A percentile compares a stretch with the other conserved stretches of the same genome.
Conservation (phyloP, 2,329 filamentous ascomycete species). For the Colletotrichum nymphaeae region DNA sequence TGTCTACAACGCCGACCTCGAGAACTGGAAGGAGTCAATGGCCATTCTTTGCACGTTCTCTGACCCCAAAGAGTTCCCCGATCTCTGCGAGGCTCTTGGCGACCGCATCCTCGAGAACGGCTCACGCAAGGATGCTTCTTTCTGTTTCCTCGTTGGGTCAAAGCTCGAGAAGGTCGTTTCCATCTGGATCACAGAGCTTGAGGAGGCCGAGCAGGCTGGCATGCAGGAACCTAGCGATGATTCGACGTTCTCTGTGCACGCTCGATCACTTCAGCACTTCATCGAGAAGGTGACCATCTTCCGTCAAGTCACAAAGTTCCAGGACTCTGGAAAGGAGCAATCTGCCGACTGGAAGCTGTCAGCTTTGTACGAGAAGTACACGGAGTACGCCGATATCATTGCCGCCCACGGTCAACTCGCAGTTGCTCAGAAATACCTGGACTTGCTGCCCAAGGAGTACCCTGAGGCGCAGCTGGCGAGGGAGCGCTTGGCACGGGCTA, state of each 20-base stretch:
- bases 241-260: conserved; percentile 92
- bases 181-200: conserved; percentile 92
- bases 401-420: conserved; percentile 89
- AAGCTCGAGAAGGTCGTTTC: conserved; percentile 97
- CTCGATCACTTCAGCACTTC: conserved; percentile 87
- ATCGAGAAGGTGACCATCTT: conserved; percentile 99
- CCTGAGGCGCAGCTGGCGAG: conserved; percentile 88
- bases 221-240: conserved; percentile 77
- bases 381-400: conserved; percentile 95
- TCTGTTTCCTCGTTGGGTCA: conserved; percentile 95
- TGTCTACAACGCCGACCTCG: conserved; percentile 93
- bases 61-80: conserved; percentile 88
- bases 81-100: conserved; percentile 93
- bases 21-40: conserved; percentile 98
- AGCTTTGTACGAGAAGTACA: conserved; percentile 91
- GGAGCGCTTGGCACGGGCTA: conserved; percentile 86
- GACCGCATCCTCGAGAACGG: conserved; percentile 87
- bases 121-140: conserved; percentile 88
- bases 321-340: conserved; percentile 79
- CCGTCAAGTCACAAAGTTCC: conserved; percentile 91
- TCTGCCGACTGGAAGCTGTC: conserved; percentile 89
- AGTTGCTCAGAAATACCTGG: conserved; percentile 90
- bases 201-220: conserved; percentile 82
- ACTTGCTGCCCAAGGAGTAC: conserved; percentile 85
- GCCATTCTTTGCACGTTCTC: conserved; percentile 96